Evolutionary conservation across 2,329 filamentous ascomycete species (phyloP).

Genomic region (Orbilia brochopaga): DNA sequence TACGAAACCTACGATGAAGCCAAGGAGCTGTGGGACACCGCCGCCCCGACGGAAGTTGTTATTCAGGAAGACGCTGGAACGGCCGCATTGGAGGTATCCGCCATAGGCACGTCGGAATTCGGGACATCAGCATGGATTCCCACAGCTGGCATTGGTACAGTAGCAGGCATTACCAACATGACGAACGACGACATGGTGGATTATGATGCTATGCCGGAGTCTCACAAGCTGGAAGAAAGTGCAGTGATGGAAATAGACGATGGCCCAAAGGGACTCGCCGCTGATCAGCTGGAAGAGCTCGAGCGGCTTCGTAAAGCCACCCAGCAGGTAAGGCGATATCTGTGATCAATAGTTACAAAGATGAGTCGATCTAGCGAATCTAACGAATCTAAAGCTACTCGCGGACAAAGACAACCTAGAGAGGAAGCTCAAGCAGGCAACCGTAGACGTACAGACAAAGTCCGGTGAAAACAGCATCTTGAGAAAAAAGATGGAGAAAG

Average conservation of each 20-base stretch:
- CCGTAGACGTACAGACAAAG: constrained; percentile 30
- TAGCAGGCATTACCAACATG: constrained; percentile 1
- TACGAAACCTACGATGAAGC: constrained; percentile 42
- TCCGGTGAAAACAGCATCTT: constrained; percentile 37
- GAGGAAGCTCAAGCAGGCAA: constrained; percentile 34
- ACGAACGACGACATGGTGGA: constrained; percentile 46
- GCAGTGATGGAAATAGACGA: constrained; percentile 26
- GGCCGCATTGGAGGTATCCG: constrained; percentile 20
- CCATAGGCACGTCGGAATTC: constrained; percentile 33
- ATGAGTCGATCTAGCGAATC: too few relatives aligned
- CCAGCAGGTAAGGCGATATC: constrained; percentile 12
- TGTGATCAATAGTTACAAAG: neutral
- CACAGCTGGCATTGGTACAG: constrained; percentile 15
- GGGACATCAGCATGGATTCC: constrained; percentile 46
- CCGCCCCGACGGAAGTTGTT: constrained; percentile 38
- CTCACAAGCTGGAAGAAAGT: neutral
- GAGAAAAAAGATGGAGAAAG: constrained; percentile 40
- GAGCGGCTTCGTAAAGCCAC: constrained; percentile 28
- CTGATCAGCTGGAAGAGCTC: constrained; percentile 32
- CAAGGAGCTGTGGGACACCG: constrained; percentile 42
- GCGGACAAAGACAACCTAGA: constrained; percentile 35
- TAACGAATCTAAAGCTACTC: constrained; percentile 14
- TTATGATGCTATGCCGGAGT: constrained; percentile 24
- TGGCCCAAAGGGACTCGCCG: constrained; percentile 17
- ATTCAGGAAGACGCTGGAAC: constrained; percentile 31